Conservation (phyloP, 331 rosid genomes). For the Cydonia oblonga region DNA sequence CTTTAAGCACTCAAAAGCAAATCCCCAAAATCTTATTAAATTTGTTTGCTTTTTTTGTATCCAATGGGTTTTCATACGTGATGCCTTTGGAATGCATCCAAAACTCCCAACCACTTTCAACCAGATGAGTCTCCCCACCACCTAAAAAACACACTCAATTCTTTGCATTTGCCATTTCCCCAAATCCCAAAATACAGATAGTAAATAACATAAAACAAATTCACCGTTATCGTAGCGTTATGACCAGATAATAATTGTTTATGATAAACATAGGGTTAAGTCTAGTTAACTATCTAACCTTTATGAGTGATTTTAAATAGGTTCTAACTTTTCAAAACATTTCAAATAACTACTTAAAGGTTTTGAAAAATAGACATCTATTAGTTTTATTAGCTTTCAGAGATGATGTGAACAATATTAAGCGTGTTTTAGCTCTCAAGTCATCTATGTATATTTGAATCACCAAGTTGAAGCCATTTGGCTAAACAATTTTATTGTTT, state of each 20-base stretch:
- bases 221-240: not conserved
- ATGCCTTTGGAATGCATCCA: slow-evolving; percentile 50
- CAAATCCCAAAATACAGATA: slow-evolving; percentile 28
- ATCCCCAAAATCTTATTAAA: slow-evolving; percentile 25
- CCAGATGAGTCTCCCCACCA: slow-evolving; percentile 24
- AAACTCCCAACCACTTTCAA: slow-evolving; percentile 43
- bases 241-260: too few relatives aligned
- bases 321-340: too few relatives aligned
- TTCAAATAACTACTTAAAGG: too few relatives aligned
- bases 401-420: too few relatives aligned
- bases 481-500: too few relatives aligned
- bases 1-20: slow-evolving; percentile 35
- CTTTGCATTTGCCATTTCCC: slow-evolving; percentile 28
- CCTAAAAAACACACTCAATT: slow-evolving; percentile 29
- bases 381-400: too few relatives aligned
- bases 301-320: too few relatives aligned
- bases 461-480: too few relatives aligned
- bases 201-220: not conserved
- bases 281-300: accelerated
- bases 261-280: too few relatives aligned
- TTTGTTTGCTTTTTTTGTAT: slow-evolving; percentile 1
- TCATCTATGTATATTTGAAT: too few relatives aligned
- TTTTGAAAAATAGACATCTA: too few relatives aligned
- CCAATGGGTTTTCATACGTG: slow-evolving; percentile 27
- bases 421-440: too few relatives aligned